Evolutionary conservation across 2,329 filamentous ascomycete genomes (phyloP).

Genomic region (Trichoderma harzianum): DNA sequence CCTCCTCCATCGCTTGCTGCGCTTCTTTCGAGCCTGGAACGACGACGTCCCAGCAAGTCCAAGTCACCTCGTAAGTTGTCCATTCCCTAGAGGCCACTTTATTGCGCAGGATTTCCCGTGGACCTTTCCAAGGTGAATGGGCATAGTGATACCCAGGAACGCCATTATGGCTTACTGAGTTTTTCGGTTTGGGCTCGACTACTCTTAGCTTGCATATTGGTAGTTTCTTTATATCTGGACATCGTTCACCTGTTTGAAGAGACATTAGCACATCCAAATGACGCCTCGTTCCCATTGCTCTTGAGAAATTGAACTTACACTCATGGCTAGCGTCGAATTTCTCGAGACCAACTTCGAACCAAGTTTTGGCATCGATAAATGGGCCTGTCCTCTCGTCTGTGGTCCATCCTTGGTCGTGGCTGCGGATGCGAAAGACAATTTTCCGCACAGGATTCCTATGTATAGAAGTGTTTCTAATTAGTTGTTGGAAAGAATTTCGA

Average conservation of each 20-base stretch:
- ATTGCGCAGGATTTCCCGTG: conserved; percentile 48
- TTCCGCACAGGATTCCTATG: conserved; percentile 54
- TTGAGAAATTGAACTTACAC: not conserved
- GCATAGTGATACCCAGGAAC: not conserved
- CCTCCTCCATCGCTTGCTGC: conserved; percentile 36
- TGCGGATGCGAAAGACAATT: conserved; percentile 58
- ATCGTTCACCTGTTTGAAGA: not conserved
- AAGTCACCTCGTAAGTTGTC: conserved; percentile 47
- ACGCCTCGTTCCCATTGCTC: not conserved
- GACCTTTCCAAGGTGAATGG: not conserved
- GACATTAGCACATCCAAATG: not conserved
- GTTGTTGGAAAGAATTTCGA: conserved; percentile 28
- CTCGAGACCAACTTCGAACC: conserved; percentile 63
- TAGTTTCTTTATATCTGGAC: not conserved
- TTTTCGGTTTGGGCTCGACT: not conserved
- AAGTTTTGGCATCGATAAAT: conserved; percentile 51
- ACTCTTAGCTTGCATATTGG: conserved; percentile 7
- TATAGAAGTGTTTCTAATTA: conserved; percentile 39
- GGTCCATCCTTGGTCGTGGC: conserved; percentile 59
- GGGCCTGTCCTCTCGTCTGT: conserved; percentile 18
- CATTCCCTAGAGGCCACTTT: conserved; percentile 32
- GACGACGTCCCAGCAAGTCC: conserved; percentile 50
- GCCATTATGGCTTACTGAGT: not conserved
- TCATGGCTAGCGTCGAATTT: conserved; percentile 41
- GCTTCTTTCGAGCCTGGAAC: conserved; percentile 41